phyloP scores from a whole-genome alignment of 164 flowering plant species.

The Annona cherimola region DNA sequence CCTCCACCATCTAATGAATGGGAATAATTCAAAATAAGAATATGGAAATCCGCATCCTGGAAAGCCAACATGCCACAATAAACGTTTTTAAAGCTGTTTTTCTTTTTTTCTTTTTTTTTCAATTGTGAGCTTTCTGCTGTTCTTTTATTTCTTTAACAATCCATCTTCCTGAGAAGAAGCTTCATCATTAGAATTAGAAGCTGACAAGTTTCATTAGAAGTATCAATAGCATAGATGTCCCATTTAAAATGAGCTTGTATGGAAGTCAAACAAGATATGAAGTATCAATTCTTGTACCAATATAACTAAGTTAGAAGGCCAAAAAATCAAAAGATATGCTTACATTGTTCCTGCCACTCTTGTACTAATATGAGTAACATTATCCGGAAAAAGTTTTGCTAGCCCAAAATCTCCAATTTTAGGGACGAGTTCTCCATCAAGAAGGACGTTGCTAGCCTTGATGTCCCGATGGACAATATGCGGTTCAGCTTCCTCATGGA shows the following conservation, averaged over 20 bases:
- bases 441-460: constrained; percentile 84
- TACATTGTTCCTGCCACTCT: constrained; percentile 89
- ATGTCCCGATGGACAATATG: constrained; percentile 79
- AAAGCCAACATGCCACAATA: neutral
- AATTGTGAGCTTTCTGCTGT: neutral
- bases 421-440: constrained; percentile 56
- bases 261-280: neutral
- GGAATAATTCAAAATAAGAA: neutral
- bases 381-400: constrained; percentile 85
- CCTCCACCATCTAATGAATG: neutral
- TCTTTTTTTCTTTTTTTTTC: too few species aligned
- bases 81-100: neutral
- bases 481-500: constrained; percentile 74
- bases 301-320: neutral
- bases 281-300: neutral
- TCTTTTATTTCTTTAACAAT: neutral
- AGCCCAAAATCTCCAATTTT: constrained; percentile 92
- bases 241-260: neutral
- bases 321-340: constrained; percentile 24
- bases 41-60: neutral
- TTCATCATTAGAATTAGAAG: neutral
- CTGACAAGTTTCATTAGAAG: neutral
- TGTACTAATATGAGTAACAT: constrained; percentile 80
- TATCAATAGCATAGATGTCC: neutral
- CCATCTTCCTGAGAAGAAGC: neutral